Evolutionary conservation across 1,139 yeast species (phyloP).

Genomic region (Taphrina communis): DNA sequence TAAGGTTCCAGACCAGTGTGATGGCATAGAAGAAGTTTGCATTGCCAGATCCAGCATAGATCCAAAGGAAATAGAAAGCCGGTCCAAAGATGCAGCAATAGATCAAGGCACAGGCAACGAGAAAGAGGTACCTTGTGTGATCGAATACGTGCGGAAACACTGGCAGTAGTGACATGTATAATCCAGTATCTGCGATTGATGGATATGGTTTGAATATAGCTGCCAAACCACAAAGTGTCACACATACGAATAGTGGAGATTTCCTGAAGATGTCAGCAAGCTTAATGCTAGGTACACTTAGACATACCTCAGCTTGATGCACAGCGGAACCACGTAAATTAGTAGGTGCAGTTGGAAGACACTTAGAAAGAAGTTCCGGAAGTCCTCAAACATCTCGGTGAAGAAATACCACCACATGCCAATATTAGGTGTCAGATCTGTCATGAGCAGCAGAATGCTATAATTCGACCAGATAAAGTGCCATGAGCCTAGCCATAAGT

Average conservation of each 20-base stretch:
- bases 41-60: constrained; percentile 90
- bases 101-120: constrained; percentile 57
- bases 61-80: constrained; percentile 92
- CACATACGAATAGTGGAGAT: constrained; percentile 67
- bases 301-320: constrained; percentile 68
- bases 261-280: constrained; percentile 33
- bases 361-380: constrained; percentile 79
- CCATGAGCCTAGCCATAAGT: constrained; percentile 31
- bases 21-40: constrained; percentile 95
- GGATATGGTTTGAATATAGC: constrained; percentile 86
- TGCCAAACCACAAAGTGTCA: constrained; percentile 68
- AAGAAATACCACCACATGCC: constrained; percentile 99
- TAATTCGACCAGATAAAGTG: constrained; percentile 17
- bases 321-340: constrained; percentile 72
- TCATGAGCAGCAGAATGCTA: constrained; percentile 57
- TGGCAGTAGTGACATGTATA: constrained; percentile 67
- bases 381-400: constrained; percentile 91
- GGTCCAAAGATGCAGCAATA: constrained; percentile 73
- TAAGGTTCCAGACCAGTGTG: constrained; percentile 77
- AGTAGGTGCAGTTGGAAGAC: constrained; percentile 80
- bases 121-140: constrained; percentile 54
- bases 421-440: constrained; percentile 77
- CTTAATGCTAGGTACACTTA: too few relatives aligned
- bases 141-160: constrained; percentile 58
- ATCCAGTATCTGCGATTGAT: constrained; percentile 79